These are phyloP conservation scores for Tetrapisispora phaffii DNA, from an alignment of 805 yeast genomes.

Conservation along the genomic window DNA sequence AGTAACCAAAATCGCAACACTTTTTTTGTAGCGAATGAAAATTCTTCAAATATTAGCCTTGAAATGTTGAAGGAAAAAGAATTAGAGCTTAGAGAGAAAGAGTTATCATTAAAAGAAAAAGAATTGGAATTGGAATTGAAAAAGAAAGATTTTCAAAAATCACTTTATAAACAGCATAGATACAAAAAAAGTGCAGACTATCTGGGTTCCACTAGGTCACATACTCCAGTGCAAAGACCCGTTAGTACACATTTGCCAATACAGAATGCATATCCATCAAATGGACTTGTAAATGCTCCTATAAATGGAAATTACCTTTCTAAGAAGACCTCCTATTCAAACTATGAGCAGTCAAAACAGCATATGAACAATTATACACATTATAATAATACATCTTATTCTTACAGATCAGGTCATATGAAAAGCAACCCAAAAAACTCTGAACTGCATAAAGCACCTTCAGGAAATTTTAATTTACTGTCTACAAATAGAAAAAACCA, in stretches of 20 bases:
- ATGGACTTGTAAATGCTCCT: too few species aligned
- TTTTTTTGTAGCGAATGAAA: too few species aligned
- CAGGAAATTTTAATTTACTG: conserved; percentile 8
- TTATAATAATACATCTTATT: conserved; percentile 5
- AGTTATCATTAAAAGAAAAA: conserved; percentile 23
- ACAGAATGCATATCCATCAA: not conserved
- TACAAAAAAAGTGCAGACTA: not conserved
- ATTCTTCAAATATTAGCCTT: not conserved
- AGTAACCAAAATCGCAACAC: too few species aligned
- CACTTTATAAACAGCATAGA: not conserved
- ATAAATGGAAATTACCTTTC: conserved; percentile 8
- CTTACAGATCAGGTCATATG: not conserved
- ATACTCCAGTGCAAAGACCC: not conserved
- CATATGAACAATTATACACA: conserved; percentile 15
- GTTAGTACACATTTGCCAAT: not conserved
- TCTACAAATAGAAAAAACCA: conserved; percentile 31
- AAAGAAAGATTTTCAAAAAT: conserved; percentile 5
- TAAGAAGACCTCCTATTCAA: conserved; percentile 15
- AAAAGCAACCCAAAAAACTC: not conserved
- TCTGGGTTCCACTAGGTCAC: not conserved
- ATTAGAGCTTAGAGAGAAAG: conserved; percentile 21
- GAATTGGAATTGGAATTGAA: conserved; percentile 24
- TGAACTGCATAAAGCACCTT: not conserved
- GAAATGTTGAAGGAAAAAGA: conserved; percentile 22
- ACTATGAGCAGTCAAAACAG: conserved; percentile 19